Percentiles rank a stretch among this genome's conserved stretches.
Evolutionary conservation across 1,284 basidiomycete species (phyloP).

Genomic region (Flammula alnicola): DNA sequence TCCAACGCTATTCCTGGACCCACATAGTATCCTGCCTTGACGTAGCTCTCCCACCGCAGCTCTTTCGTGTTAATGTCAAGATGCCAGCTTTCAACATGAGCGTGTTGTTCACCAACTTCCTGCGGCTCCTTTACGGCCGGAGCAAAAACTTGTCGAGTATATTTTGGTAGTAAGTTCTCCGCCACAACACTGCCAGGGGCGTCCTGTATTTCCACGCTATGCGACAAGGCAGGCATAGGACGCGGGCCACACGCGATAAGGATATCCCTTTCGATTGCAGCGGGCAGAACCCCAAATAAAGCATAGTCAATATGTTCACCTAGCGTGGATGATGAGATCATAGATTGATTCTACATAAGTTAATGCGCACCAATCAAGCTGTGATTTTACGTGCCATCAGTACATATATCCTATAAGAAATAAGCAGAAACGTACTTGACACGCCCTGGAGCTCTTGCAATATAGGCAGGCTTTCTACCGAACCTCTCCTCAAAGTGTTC

Average conservation of each 20-base stretch:
- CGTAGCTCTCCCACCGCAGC: constrained; percentile 85
- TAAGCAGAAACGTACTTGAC: constrained; percentile 65
- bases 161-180: constrained; percentile 70
- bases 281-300: constrained; percentile 80
- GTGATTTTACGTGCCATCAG: background rate
- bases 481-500: constrained; percentile 68
- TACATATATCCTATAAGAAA: background rate
- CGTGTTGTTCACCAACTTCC: constrained; percentile 40
- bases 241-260: constrained; percentile 79
- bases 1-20: constrained; percentile 22
- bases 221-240: constrained; percentile 21
- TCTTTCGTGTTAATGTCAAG: constrained; percentile 74
- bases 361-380: constrained; percentile 16
- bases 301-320: constrained; percentile 92
- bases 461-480: constrained; percentile 68
- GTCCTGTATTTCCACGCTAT: constrained; percentile 27
- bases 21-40: constrained; percentile 83
- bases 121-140: constrained; percentile 41
- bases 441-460: constrained; percentile 83
- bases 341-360: background rate
- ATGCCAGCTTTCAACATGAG: constrained; percentile 62
- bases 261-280: constrained; percentile 86
- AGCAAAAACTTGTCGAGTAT: constrained; percentile 58
- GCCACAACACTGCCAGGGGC: constrained; percentile 57
- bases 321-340: constrained; percentile 31